A percentile compares a stretch with the other conserved stretches of the same genome.
phyloP scores from a whole-genome alignment of 306 rosid species.

The Canavalia ensiformis region DNA sequence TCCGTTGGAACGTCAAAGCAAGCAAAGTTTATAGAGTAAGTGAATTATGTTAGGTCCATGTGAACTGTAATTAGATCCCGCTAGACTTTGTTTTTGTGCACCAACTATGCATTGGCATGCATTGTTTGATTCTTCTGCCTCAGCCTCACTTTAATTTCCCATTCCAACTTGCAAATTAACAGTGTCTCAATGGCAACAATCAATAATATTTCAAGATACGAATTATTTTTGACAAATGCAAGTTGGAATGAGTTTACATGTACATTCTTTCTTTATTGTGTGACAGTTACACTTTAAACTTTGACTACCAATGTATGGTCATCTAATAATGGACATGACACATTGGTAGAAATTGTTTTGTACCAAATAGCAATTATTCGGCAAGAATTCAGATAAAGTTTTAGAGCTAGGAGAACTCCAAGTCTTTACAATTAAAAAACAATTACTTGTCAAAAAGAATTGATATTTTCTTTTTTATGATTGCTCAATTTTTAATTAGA shows the following conservation, averaged over 20 bases:
- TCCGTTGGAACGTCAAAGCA: too few species aligned
- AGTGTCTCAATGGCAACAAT: neutral
- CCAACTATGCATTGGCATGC: too few species aligned
- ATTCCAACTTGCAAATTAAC: neutral
- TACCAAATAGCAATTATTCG: neutral
- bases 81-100: too few species aligned
- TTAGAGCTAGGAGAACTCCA: neutral
- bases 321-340: neutral
- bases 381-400: neutral
- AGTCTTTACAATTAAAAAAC: neutral
- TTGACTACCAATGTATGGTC: neutral
- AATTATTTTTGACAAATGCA: neutral
- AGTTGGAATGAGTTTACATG: neutral
- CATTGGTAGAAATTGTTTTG: neutral
- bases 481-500: neutral
- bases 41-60: too few species aligned
- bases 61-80: too few species aligned
- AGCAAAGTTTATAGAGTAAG: too few species aligned
- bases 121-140: too few species aligned
- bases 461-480: neutral
- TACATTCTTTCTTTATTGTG: conserved; percentile 24
- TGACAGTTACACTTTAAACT: conserved; percentile 15
- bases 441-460: neutral
- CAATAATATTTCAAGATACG: neutral
- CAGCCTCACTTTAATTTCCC: neutral